Evolutionary conservation across 192 early-diverging fungal genomes (phyloP).

Genomic region (Coemansia reversa): DNA sequence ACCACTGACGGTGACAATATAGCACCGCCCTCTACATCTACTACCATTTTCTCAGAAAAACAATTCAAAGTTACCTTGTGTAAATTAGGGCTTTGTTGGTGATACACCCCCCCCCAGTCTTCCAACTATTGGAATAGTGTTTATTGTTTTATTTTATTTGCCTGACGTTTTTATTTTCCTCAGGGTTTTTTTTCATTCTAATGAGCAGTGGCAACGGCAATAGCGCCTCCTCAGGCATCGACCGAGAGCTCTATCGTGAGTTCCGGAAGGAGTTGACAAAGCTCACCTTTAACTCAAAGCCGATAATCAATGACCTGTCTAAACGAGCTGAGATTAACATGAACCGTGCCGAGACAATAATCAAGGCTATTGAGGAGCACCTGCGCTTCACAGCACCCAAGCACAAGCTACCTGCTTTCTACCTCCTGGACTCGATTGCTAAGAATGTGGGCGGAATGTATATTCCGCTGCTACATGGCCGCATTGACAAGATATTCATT

Average conservation of each 20-base stretch:
- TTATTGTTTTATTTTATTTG: constrained; percentile 4
- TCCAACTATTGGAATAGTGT: not conserved
- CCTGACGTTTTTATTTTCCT: constrained; percentile 1
- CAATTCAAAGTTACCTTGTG: not conserved
- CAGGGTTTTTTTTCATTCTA: not conserved
- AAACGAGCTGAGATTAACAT: constrained; percentile 78
- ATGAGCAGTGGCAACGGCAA: constrained; percentile 4
- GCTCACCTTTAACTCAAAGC: constrained; percentile 89
- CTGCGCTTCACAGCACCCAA: constrained; percentile 40
- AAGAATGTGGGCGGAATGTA: constrained; percentile 90
- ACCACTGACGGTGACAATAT: not conserved
- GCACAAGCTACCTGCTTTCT: constrained; percentile 81
- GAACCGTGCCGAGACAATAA: constrained; percentile 65
- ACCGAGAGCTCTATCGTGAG: constrained; percentile 57
- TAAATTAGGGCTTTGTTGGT: not conserved
- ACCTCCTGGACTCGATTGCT: constrained; percentile 92
- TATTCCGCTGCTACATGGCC: constrained; percentile 65
- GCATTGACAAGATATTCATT: constrained; percentile 72
- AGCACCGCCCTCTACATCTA: not conserved
- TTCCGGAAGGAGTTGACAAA: constrained; percentile 68
- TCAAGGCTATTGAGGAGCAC: constrained; percentile 67
- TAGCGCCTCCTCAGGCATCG: constrained; percentile 13
- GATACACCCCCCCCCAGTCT: not conserved
- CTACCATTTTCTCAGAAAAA: not conserved
- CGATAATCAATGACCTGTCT: constrained; percentile 90